These are phyloP conservation scores for Borovskyia barvae DNA, from an alignment of 208 protist genomes.

Conservation along the genomic window DNA sequence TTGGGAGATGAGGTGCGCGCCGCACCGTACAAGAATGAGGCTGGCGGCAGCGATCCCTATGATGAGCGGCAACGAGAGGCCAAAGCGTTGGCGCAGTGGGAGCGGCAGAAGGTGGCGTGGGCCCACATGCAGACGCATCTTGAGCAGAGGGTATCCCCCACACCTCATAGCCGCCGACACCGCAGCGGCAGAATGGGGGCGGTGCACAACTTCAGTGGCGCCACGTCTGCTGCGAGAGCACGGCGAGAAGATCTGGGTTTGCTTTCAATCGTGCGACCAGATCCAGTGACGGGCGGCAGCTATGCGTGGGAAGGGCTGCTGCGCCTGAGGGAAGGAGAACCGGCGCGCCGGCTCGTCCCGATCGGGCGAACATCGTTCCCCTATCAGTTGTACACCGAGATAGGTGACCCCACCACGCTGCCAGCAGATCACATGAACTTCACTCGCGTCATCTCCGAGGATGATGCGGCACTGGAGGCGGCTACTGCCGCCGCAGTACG, in stretches of 20 bases:
- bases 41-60: slow-evolving; percentile 21
- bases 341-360: slow-evolving; percentile 49
- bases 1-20: no score
- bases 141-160: no score
- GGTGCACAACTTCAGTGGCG: slow-evolving; percentile 37
- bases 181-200: not conserved
- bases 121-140: slow-evolving; percentile 30
- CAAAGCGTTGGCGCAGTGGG: slow-evolving; percentile 66
- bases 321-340: slow-evolving; percentile 28
- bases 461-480: not conserved
- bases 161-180: slow-evolving; percentile 4
- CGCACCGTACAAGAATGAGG: no score
- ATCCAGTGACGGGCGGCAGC: slow-evolving; percentile 18
- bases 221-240: slow-evolving; percentile 35
- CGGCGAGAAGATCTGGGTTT: slow-evolving; percentile 56
- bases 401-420: slow-evolving; percentile 32
- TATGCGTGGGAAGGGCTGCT: slow-evolving; percentile 64
- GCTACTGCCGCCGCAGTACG: not conserved
- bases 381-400: slow-evolving; percentile 64
- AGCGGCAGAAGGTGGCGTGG: slow-evolving; percentile 71
- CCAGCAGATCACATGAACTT: slow-evolving; percentile 37
- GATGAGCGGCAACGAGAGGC: slow-evolving; percentile 58
- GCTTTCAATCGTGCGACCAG: slow-evolving; percentile 36
- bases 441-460: slow-evolving; percentile 50
- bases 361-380: slow-evolving; percentile 65